These are phyloP conservation scores for Ogataea ramenticola DNA, from an alignment of 805 yeast genomes.

Conservation along the genomic window DNA sequence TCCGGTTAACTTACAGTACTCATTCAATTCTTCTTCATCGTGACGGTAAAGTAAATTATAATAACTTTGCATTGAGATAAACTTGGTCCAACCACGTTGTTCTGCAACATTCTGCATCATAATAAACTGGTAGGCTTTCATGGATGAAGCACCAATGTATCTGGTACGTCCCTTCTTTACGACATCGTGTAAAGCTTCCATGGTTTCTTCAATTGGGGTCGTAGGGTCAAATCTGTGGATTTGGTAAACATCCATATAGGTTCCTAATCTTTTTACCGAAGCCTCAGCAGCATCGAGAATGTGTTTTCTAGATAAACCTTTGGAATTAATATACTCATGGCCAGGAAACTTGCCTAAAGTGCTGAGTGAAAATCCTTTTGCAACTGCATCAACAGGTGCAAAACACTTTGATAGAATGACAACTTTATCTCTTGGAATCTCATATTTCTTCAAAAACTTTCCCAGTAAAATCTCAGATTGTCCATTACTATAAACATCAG, in stretches of 20 bases:
- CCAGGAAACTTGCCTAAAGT: constrained; percentile 14
- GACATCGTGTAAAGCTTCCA: constrained; percentile 49
- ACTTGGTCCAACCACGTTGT: constrained; percentile 47
- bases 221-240: constrained; percentile 47
- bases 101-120: constrained; percentile 52
- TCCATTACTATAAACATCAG: constrained; percentile 42
- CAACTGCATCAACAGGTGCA: constrained; percentile 9
- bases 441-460: constrained; percentile 44
- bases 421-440: constrained; percentile 45
- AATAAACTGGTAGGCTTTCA: constrained; percentile 49
- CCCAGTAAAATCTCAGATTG: constrained; percentile 41
- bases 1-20: constrained; percentile 42
- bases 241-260: constrained; percentile 47
- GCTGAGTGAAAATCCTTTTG: constrained; percentile 3
- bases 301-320: constrained; percentile 40
- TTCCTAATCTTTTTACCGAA: constrained; percentile 38
- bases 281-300: constrained; percentile 36
- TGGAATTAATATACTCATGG: constrained; percentile 25
- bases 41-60: constrained; percentile 55
- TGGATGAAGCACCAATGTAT: constrained; percentile 59
- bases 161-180: constrained; percentile 39
- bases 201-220: constrained; percentile 44
- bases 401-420: constrained; percentile 47
- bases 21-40: constrained; percentile 59
- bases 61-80: constrained; percentile 51